phyloP scores from a whole-genome alignment of 257 asterid species.

The Fraxinus quadrangulata region DNA sequence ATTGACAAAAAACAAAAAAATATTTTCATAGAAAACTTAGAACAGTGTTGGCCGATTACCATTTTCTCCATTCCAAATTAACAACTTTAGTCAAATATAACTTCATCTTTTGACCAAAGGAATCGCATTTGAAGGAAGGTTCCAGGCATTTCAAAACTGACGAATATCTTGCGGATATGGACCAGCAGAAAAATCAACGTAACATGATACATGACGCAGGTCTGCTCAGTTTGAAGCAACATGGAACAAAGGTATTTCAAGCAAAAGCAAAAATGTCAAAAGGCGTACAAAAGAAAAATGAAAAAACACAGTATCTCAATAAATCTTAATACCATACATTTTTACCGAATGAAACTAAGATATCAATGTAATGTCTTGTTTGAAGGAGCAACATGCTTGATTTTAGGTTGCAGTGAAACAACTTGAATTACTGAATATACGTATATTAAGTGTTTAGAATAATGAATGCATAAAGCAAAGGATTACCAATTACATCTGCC shows the following conservation, averaged over 20 bases:
- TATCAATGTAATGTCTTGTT: background rate
- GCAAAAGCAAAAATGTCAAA: background rate
- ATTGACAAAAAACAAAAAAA: background rate
- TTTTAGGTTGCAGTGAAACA: slow-evolving; percentile 18
- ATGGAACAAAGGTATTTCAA: background rate
- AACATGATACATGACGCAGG: background rate
- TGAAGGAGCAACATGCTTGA: background rate
- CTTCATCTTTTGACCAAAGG: slow-evolving; percentile 1
- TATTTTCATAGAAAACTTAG: background rate
- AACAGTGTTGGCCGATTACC: background rate
- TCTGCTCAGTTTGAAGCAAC: background rate
- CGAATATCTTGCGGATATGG: background rate
- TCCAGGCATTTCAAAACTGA: background rate
- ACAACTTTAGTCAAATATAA: background rate
- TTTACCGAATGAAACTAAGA: background rate
- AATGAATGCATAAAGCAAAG: slow-evolving; percentile 23
- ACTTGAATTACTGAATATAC: background rate
- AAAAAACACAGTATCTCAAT: background rate
- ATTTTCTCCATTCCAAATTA: background rate
- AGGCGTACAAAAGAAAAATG: background rate
- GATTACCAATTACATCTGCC: slow-evolving; percentile 91
- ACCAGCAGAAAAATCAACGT: background rate
- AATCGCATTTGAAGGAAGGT: background rate
- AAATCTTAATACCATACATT: background rate
- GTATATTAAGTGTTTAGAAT: background rate